A percentile compares a stretch with the other conserved stretches of the same genome.
These are phyloP conservation scores for Protomyces macrosporus DNA, from an alignment of 1,139 yeast genomes.

Conservation along the genomic window DNA sequence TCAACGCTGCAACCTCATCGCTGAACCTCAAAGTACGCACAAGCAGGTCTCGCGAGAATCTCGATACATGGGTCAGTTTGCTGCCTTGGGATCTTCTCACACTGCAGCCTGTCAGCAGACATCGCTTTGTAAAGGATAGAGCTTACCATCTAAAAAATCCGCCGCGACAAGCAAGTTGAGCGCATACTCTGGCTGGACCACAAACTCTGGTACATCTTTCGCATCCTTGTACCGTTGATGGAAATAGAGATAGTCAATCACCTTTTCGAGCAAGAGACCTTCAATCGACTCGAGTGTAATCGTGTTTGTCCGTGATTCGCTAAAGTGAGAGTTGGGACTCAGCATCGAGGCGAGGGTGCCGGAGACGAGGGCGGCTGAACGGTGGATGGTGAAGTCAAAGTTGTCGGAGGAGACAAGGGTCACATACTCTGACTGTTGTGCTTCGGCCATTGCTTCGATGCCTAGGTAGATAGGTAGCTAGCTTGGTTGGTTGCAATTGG, in stretches of 20 bases:
- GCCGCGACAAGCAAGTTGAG: conserved; percentile 87
- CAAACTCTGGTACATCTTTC: conserved; percentile 74
- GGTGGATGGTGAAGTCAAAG: conserved; percentile 56
- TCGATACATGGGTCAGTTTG: too few relatives aligned
- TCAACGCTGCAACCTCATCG: too few relatives aligned
- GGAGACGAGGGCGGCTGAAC: conserved; percentile 74
- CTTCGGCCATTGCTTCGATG: background rate
- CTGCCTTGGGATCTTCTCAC: background rate
- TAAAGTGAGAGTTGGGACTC: conserved; percentile 12
- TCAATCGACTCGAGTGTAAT: conserved; percentile 29
- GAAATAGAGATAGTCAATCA: conserved; percentile 80
- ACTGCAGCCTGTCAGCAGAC: background rate
- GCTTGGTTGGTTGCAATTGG: too few relatives aligned
- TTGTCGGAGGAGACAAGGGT: conserved; percentile 74
- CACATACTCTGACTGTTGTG: conserved; percentile 44
- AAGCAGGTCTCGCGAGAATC: too few relatives aligned
- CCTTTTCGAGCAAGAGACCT: conserved; percentile 55
- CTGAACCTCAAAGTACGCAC: too few relatives aligned
- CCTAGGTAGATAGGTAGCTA: too few relatives aligned
- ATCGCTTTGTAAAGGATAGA: background rate
- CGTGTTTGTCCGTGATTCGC: conserved; percentile 28
- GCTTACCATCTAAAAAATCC: conserved; percentile 64
- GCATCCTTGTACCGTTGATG: conserved; percentile 49
- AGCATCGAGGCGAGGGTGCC: conserved; percentile 72
- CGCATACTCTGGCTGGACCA: conserved; percentile 90